phyloP scores from a whole-genome alignment of 2,329 filamentous ascomycete species.

The Clarireedia monteithiana region DNA sequence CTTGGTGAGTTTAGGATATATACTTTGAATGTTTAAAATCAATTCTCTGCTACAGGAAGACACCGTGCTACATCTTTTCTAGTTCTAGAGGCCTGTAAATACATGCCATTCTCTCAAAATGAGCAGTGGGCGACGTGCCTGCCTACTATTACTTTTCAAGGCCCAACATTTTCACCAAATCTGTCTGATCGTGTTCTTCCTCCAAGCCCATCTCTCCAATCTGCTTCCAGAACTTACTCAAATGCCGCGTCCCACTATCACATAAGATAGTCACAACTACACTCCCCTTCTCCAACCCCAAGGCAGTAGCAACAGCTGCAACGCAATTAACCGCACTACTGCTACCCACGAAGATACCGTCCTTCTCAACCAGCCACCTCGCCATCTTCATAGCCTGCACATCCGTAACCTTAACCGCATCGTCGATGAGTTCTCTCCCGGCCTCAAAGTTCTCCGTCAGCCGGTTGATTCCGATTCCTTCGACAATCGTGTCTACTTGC shows the following conservation, averaged over 20 bases:
- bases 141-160: slow-evolving; percentile 29
- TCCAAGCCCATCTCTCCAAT: slow-evolving; percentile 62
- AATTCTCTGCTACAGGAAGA: too few relatives aligned
- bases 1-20: too few relatives aligned
- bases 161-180: slow-evolving; percentile 44
- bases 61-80: too few relatives aligned
- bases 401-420: slow-evolving; percentile 83
- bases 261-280: slow-evolving; percentile 76
- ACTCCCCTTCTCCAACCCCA: slow-evolving; percentile 51
- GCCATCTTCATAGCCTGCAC: slow-evolving; percentile 88
- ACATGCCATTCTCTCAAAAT: too few relatives aligned
- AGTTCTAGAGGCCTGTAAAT: too few relatives aligned
- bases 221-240: slow-evolving; percentile 79
- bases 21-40: too few relatives aligned
- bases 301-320: slow-evolving; percentile 63
- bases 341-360: slow-evolving; percentile 90
- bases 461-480: slow-evolving; percentile 91
- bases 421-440: slow-evolving; percentile 78
- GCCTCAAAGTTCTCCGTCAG: slow-evolving; percentile 91
- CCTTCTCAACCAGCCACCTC: slow-evolving; percentile 90
- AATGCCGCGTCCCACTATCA: slow-evolving; percentile 72
- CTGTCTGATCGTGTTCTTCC: slow-evolving; percentile 41
- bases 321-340: slow-evolving; percentile 96
- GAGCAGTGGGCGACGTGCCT: neutral
- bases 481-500: slow-evolving; percentile 93